Conservation (phyloP, 1,284 basidiomycete species). For the Cryptococcus floricola region DNA sequence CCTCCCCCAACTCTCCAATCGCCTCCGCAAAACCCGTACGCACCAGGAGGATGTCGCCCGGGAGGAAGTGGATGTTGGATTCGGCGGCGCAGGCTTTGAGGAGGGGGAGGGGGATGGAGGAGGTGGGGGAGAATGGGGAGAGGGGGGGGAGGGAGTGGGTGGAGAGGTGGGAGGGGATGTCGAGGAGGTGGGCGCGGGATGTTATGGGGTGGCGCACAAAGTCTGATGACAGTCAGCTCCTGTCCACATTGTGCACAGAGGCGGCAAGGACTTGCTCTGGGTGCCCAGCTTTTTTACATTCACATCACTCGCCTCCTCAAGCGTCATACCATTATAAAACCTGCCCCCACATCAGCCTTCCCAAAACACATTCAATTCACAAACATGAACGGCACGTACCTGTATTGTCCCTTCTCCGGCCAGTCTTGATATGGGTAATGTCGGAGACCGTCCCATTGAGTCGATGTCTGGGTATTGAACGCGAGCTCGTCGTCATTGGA, state of each 20-base stretch:
- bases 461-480: conserved; percentile 48
- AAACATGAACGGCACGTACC: conserved; percentile 13
- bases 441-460: conserved; percentile 49
- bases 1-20: conserved; percentile 29
- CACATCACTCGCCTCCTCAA: conserved; percentile 21
- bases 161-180: conserved; percentile 39
- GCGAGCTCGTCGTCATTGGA: conserved; percentile 38
- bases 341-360: conserved; percentile 10
- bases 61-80: conserved; percentile 32
- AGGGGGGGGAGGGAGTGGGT: conserved; percentile 39
- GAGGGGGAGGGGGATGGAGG: conserved; percentile 32
- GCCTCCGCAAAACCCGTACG: conserved; percentile 47
- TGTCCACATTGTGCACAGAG: too few relatives aligned
- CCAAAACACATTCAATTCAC: conserved; percentile 30
- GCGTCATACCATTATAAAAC: conserved; percentile 16
- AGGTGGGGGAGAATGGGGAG: conserved; percentile 31
- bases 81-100: conserved; percentile 22
- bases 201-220: conserved; percentile 47
- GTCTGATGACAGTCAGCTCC: conserved; percentile 19
- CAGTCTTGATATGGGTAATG: conserved; percentile 40
- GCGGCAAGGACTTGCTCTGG: conserved; percentile 15
- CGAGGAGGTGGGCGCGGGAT: conserved; percentile 49
- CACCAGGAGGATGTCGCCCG: conserved; percentile 46
- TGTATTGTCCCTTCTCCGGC: conserved; percentile 22
- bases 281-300: conserved; percentile 15